A percentile compares a stretch with the other conserved stretches of the same genome.
These are phyloP conservation scores for Cladosporium oxysporum DNA, from an alignment of 2,329 filamentous ascomycete genomes.

Conservation along the genomic window DNA sequence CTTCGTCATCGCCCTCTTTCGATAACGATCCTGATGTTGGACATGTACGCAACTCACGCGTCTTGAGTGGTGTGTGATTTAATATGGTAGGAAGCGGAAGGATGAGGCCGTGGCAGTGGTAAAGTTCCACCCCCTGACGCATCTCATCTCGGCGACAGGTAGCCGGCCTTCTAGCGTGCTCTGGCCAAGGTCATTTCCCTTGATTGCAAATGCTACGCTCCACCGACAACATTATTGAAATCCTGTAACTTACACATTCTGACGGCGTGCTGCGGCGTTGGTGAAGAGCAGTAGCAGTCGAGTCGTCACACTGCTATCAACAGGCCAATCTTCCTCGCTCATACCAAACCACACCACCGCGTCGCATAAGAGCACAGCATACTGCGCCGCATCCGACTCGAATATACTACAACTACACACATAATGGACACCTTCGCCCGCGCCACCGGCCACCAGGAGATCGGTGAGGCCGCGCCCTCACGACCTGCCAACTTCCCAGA, in stretches of 20 bases:
- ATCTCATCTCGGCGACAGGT: neutral
- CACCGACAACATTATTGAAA: neutral
- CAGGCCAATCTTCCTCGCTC: neutral
- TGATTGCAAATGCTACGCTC: neutral
- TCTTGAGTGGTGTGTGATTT: neutral
- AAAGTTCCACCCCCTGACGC: neutral
- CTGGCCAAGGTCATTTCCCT: neutral
- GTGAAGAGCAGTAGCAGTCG: neutral
- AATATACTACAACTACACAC: neutral
- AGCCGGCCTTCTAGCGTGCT: conserved; percentile 1
- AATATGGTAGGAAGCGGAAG: neutral
- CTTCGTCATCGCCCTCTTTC: neutral
- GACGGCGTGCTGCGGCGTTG: neutral
- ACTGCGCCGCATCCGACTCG: neutral
- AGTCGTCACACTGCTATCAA: neutral
- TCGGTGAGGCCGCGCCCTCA: conserved; percentile 26
- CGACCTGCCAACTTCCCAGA: conserved; percentile 27
- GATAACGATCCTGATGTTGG: neutral
- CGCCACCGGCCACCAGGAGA: conserved; percentile 38
- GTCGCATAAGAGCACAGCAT: neutral
- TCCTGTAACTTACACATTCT: neutral
- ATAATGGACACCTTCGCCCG: conserved; percentile 40
- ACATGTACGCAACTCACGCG: neutral
- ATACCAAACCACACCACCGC: neutral
- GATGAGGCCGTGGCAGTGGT: neutral